phyloP scores from a whole-genome alignment of 2,329 filamentous ascomycete genomes.

The Aspergillus brasiliensis region DNA sequence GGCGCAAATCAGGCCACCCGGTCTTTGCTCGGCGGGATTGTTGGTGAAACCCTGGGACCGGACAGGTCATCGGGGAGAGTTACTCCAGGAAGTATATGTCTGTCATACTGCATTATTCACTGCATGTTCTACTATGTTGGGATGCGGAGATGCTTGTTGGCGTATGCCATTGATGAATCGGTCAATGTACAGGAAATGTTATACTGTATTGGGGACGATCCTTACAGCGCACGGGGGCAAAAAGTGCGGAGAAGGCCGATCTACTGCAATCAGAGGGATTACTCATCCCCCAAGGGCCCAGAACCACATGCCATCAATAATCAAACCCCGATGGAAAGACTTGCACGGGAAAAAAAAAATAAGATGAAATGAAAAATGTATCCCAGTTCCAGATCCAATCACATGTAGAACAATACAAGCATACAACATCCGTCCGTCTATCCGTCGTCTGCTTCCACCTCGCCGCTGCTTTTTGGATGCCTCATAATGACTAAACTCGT shows the following conservation, averaged over 20 bases:
- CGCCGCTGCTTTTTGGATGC: conserved; percentile 8
- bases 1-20: neutral
- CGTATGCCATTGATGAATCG: too few relatives aligned
- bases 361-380: neutral
- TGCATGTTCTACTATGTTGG: too few relatives aligned
- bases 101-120: too few relatives aligned
- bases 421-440: conserved; percentile 9
- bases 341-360: neutral
- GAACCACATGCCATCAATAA: neutral
- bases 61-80: too few relatives aligned
- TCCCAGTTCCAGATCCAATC: neutral
- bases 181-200: too few relatives aligned
- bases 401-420: neutral
- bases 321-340: neutral
- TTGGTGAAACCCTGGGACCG: too few relatives aligned
- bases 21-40: neutral
- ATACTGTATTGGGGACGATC: too few relatives aligned
- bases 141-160: too few relatives aligned
- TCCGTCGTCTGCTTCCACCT: conserved; percentile 9
- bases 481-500: neutral
- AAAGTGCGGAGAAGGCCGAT: neutral
- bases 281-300: neutral
- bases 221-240: too few relatives aligned
- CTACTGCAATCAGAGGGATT: neutral
- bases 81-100: too few relatives aligned